Base-by-base conservation (phyloP, 2,329 filamentous ascomycete species). In the Xylariaceae sp. region DNA sequence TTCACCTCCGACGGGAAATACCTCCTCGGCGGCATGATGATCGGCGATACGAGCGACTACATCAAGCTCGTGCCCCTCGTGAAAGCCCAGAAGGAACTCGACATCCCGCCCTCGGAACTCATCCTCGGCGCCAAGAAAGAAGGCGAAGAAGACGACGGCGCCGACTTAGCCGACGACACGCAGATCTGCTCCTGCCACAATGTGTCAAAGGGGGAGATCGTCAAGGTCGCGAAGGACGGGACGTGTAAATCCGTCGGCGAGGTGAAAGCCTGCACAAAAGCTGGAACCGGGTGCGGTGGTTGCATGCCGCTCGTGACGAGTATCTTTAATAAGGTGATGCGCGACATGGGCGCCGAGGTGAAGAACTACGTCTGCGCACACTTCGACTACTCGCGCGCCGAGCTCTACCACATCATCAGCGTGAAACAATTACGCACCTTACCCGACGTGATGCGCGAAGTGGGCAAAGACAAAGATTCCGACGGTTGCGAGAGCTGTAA, bases 151-250 rank as follows among this genome's bases (percentile, higher is more conserved):
- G 89, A 92, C 53, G 84, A 83, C 34, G 86, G 80, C 0, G 89
- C 89, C 66, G 90, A 96, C 68, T 80, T 96, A 65, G 82, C 87
- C 54, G 90, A 94, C 67, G 90, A 94, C 69, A 90, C 89, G 0
- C 92, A 96, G 71, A 88, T 96, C 62, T 96, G 92, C 74, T 94
- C 90, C 1, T 96, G 92, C 68, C 92, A 96, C 78, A 96, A 96
- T 71, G 92, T 96, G 48, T 88, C 85, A 23, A 96, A 96, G 72
- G 89, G 88, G 13, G 89, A 93, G 67, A 80, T 96, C 0, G 84
- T 88, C 50, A 82, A 82, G 3, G 78, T 78, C 1, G 83, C 93
- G 71, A 92, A 92, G 67, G 85, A 88, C 56, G 91, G 89, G 45
- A 86, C 82, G 2, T 95, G 90, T 79, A 94, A 89, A 71, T 88